Evolutionary conservation across 2,329 filamentous ascomycete species (phyloP).

Genomic region (Chrysoporthe austroafricana): DNA sequence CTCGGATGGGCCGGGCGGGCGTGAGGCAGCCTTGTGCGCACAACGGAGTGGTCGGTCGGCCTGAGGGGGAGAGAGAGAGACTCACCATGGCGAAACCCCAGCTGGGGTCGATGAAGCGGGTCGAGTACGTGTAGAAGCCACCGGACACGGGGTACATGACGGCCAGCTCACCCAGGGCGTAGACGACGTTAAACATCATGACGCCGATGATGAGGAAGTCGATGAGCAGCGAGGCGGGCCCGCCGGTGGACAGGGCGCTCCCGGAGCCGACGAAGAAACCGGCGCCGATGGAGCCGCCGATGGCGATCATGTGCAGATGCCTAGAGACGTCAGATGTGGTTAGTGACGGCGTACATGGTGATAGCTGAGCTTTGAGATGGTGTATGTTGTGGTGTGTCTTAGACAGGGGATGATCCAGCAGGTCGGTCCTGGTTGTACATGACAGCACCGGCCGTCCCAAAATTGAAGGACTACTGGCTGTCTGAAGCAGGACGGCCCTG

Average conservation of each 20-base stretch:
- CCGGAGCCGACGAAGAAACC: constrained; percentile 66
- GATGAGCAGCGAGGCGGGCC: constrained; percentile 48
- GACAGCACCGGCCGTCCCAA: no score
- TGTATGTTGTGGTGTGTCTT: no score
- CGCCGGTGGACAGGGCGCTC: constrained; percentile 51
- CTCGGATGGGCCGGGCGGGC: background rate
- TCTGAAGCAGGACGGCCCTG: no score
- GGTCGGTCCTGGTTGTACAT: no score
- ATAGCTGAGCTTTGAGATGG: no score
- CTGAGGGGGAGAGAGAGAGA: constrained; percentile 39
- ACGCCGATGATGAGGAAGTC: constrained; percentile 60
- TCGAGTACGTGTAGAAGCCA: constrained; percentile 61
- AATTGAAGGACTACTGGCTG: no score
- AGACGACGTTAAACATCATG: constrained; percentile 66
- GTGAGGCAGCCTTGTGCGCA: constrained; percentile 36
- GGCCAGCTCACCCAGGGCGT: constrained; percentile 62
- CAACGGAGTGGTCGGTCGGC: constrained; percentile 38
- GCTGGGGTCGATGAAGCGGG: constrained; percentile 60
- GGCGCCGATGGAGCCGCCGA: constrained; percentile 61
- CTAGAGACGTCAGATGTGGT: no score
- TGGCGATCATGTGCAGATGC: constrained; percentile 58
- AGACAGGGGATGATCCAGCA: no score
- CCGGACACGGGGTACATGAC: constrained; percentile 61
- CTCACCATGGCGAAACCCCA: constrained; percentile 58
- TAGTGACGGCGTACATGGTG: no score